Conservation (phyloP, 148 eudicot genomes). For the Bassia scoparia region DNA sequence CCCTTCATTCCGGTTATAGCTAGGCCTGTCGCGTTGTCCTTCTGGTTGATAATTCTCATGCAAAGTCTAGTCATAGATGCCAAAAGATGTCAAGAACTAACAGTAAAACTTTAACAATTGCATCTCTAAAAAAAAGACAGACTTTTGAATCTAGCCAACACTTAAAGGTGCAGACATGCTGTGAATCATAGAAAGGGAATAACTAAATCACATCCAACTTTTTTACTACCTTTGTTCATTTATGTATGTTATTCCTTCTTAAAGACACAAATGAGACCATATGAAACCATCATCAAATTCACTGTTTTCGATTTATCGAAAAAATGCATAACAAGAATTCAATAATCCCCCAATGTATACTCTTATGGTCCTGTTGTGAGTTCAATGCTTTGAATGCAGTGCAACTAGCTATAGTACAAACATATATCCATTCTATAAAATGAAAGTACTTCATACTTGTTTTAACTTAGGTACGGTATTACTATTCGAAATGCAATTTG, state of each 20-base stretch:
- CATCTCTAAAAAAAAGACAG: neutral
- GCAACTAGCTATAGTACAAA: too few species aligned
- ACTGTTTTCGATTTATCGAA: too few species aligned
- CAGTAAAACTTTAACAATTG: slow-evolving; percentile 7
- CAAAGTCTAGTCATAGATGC: slow-evolving; percentile 33
- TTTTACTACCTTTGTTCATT: too few species aligned
- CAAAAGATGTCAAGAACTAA: neutral
- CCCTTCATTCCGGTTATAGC: slow-evolving; percentile 33
- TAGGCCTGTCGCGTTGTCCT: slow-evolving; percentile 25
- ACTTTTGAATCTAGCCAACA: too few species aligned
- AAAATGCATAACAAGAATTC: too few species aligned
- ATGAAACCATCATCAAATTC: neutral
- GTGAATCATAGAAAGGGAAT: neutral
- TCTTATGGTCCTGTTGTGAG: too few species aligned
- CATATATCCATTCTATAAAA: too few species aligned
- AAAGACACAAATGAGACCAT: neutral
- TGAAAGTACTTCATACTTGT: too few species aligned
- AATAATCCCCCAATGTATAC: too few species aligned
- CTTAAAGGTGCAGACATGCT: neutral
- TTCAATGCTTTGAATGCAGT: too few species aligned
- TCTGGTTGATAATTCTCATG: slow-evolving; percentile 33
- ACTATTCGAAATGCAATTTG: too few species aligned
- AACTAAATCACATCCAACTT: neutral
- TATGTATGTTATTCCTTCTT: neutral
- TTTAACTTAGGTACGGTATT: too few species aligned